Conservation (phyloP, 2,329 filamentous ascomycete genomes). For the Exophiala oligosperma region DNA sequence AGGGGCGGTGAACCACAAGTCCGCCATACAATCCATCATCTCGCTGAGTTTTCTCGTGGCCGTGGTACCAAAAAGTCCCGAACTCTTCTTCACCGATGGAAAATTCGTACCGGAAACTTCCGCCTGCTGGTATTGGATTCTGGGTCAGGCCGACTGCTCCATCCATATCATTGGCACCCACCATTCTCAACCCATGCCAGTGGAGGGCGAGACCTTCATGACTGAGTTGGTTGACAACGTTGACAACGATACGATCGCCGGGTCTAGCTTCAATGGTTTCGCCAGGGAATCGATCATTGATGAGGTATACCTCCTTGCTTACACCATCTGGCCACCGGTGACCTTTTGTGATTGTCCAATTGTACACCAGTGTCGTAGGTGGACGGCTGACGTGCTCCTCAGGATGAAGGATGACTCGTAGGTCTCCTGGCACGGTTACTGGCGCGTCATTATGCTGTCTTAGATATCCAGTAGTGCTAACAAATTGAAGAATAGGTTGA, state of each 20-base stretch:
- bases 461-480: background rate
- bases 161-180: slow-evolving; percentile 73
- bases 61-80: slow-evolving; percentile 67
- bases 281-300: slow-evolving; percentile 54
- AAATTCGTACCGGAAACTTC: slow-evolving; percentile 67
- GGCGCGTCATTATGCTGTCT: slow-evolving; percentile 27
- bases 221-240: slow-evolving; percentile 40
- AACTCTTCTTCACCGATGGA: slow-evolving; percentile 53
- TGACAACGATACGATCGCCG: slow-evolving; percentile 47
- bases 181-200: slow-evolving; percentile 76
- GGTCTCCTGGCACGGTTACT: slow-evolving; percentile 22
- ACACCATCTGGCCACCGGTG: slow-evolving; percentile 52
- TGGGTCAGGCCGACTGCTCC: slow-evolving; percentile 68
- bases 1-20: slow-evolving; percentile 61
- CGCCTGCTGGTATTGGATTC: slow-evolving; percentile 64
- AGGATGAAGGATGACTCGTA: slow-evolving; percentile 34
- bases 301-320: slow-evolving; percentile 46
- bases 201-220: slow-evolving; percentile 55
- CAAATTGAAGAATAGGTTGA: background rate
- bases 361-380: slow-evolving; percentile 35
- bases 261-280: slow-evolving; percentile 51
- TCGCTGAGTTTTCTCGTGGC: slow-evolving; percentile 61
- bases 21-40: slow-evolving; percentile 68
- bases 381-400: slow-evolving; percentile 43
- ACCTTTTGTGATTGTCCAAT: slow-evolving; percentile 45